Evolutionary conservation across 192 early-diverging fungal species (phyloP).

Genomic region (Helicostylum pulchrum): DNA sequence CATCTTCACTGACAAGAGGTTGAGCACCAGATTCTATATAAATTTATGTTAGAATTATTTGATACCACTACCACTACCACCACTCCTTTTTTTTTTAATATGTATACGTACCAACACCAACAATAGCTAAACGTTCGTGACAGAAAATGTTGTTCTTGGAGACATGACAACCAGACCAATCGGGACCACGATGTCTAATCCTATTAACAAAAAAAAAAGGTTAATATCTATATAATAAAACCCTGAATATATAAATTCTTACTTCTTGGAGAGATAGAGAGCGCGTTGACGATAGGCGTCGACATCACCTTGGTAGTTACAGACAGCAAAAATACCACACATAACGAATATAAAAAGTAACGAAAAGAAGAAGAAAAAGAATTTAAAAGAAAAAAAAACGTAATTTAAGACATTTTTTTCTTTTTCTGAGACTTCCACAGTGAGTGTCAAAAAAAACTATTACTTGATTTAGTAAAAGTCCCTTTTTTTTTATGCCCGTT

Average conservation of each 20-base stretch:
- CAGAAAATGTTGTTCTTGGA: slow-evolving; percentile 84
- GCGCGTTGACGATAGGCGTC: slow-evolving; percentile 78
- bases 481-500: too few relatives aligned
- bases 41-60: background rate
- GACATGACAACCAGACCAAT: slow-evolving; percentile 90
- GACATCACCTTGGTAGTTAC: slow-evolving; percentile 79
- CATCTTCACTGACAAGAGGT: slow-evolving; percentile 90
- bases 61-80: too few relatives aligned
- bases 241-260: slow-evolving; percentile 19
- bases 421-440: too few relatives aligned
- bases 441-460: too few relatives aligned
- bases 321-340: slow-evolving; percentile 98
- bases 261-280: slow-evolving; percentile 85
- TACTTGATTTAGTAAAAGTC: too few relatives aligned
- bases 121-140: slow-evolving; percentile 98
- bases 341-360: slow-evolving; percentile 55
- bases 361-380: background rate
- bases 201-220: slow-evolving; percentile 34
- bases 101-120: slow-evolving; percentile 85
- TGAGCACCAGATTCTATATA: slow-evolving; percentile 86
- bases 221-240: background rate
- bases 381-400: background rate
- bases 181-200: slow-evolving; percentile 94
- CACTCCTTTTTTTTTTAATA: background rate
- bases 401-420: background rate